Evolutionary conservation across 345 rosid genomes (phyloP), one percentile per base, ranked within the genome.

Genomic region (Erodium maritimum): DNA sequence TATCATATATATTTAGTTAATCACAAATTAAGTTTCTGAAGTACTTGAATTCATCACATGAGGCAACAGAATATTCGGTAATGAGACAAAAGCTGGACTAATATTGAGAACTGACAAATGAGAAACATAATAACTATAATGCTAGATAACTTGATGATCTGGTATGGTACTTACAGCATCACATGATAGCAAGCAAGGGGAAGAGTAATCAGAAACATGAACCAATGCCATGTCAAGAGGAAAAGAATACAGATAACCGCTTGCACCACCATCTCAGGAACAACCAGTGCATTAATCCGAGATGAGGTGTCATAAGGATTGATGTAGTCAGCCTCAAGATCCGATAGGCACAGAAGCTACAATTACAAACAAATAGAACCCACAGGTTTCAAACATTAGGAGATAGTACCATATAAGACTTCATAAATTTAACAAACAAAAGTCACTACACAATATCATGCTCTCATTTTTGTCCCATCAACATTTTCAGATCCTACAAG

Each of bases 141-240:
- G 46, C 46, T 37, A 1, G 13, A 37, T 42, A 42, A 10, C 5
- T 5, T 29, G 37, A 29, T 42, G 14, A 42, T 11, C 48, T 10
- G 12, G 12, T 10, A 45, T 11, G 37, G 57, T 6, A 73, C 88
- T 84, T 79, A 88, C 98, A 80, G 51, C 75, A 77, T 69, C 0
- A 64, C 75, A 67, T 88, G 86, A 67, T 81, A 91, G 76, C 67
- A 65, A 17, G 91, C 70, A n/a, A 88, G 64, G 17, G 98, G 96
- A 55, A 72, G 64, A 21, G 84, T 69, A 45, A 78, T 57, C 19
- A 91, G 91, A 50, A 88, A 86, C 73, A 82, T 77, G 56, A 91
- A 22, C 98, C 98, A 88, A 68, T 88, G 95, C 63, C 96, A 81
- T 4, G 95, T 83, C 52, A 88, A n/a, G 46, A 91, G 87, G 57